Base-by-base conservation (phyloP, 441 rosid genomes). In the Metrosideros polymorpha region DNA sequence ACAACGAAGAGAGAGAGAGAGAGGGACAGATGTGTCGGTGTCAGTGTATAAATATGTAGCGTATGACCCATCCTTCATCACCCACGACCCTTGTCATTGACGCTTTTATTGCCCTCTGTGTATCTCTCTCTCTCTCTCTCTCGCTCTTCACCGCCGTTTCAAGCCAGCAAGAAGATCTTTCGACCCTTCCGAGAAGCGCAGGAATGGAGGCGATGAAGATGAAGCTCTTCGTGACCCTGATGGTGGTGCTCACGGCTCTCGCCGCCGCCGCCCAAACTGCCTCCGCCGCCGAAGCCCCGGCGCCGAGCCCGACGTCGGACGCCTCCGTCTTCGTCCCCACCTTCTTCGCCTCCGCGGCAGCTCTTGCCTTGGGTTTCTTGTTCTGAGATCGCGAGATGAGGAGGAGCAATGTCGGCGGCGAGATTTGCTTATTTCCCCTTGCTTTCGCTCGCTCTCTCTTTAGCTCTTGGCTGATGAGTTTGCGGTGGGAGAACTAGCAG, bases 251-350 rank as follows among this genome's bases (percentile, higher is more conserved):
- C 75, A 88, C 92, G 93, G 93, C 91, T 27, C 87, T 91, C 86
- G 92, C 94, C 27, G 76, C 94, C 27, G 76, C 92, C 56, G 87
- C 91, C 47, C 90, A 93, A 85, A 91, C 89, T 75, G 93, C 92
- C 24, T 82, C 88, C 35, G 94, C 93, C 76, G 92, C 93, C 32
- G 95, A 93, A 8, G 87, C 93, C 77, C 98, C 98, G 25, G 93
- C 97, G 50, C 98, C 97, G 35, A 82, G 89, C 86, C 97, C 97
- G 22, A 53, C 93, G 27, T 94, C 98, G 42, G 95, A 93, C 88
- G 94, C 97, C 29, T 71, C 91, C 32, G 84, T 88, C 63, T 89
- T 91, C 84, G 89, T 93, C 39, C 96, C 98, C 25, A 88, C 94
- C 55, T 91, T 93, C 89, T 30, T 93, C 86, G 96, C 94, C 52